Conservation (phyloP, 176 grass and related monocot species). For the Zea luxurians region DNA sequence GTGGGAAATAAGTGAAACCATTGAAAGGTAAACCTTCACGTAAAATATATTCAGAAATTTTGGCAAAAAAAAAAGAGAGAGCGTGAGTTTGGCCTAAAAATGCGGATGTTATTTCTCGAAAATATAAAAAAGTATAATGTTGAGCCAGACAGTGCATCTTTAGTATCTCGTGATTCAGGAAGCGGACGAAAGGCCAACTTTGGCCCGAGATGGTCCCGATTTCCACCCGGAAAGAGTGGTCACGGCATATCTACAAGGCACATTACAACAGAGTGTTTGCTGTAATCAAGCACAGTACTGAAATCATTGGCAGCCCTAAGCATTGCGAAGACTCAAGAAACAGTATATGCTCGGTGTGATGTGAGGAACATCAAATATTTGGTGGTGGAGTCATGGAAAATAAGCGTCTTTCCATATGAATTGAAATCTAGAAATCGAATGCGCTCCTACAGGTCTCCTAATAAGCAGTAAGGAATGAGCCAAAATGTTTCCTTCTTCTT, state of each 20-base stretch:
- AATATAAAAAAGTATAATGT: not conserved
- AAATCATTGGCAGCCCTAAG: not conserved
- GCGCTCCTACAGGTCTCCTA: not conserved
- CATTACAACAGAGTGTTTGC: not conserved
- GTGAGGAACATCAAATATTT: not conserved
- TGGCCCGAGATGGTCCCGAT: conserved; percentile 25
- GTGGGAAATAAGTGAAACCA: not conserved
- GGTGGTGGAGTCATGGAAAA: not conserved
- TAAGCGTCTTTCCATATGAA: conserved; percentile 8
- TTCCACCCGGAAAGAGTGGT: not conserved
- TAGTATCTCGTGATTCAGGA: conserved; percentile 42
- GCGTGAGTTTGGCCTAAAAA: not conserved
- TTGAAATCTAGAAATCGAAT: not conserved
- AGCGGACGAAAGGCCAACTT: conserved; percentile 26
- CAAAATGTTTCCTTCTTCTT: not conserved
- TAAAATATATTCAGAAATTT: not conserved
- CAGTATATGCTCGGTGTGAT: not conserved
- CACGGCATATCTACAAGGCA: conserved; percentile 4
- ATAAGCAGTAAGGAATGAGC: not conserved
- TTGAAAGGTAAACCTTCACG: not conserved
- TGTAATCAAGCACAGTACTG: not conserved
- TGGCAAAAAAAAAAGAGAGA: too few relatives aligned
- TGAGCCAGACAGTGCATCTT: conserved; percentile 2
- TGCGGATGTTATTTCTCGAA: not conserved
- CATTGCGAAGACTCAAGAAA: not conserved